Conservation (phyloP, 176 grass and related monocot genomes). For the Eragrostis nindensis region DNA sequence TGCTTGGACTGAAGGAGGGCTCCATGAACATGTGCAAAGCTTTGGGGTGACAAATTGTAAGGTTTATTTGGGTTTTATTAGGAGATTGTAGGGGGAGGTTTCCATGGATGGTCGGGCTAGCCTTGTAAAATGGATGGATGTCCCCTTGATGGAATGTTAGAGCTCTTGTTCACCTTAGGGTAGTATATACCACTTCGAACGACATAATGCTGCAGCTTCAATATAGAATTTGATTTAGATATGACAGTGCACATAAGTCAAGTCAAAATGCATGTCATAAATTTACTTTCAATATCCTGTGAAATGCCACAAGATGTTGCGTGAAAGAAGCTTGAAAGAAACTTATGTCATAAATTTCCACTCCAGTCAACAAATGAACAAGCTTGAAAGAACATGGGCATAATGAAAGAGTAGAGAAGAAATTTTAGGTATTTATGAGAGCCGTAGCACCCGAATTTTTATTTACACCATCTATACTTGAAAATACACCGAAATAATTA, state of each 20-base stretch:
- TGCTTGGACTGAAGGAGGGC: background rate
- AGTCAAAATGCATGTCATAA: background rate
- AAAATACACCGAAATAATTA: no score
- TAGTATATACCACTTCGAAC: background rate
- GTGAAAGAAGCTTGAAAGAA: no score
- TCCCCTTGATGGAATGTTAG: slow-evolving; percentile 51
- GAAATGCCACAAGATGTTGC: background rate
- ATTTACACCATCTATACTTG: no score
- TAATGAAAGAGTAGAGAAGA: no score
- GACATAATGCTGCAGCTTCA: background rate
- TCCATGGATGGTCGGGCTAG: background rate
- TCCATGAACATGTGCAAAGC: background rate
- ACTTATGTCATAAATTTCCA: no score
- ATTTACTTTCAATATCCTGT: no score
- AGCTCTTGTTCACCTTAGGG: slow-evolving; percentile 46
- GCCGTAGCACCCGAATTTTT: no score
- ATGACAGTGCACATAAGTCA: background rate
- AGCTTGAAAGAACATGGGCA: background rate
- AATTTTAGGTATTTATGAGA: no score
- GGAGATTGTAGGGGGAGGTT: slow-evolving; percentile 5
- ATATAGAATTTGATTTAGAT: background rate
- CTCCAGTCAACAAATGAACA: background rate
- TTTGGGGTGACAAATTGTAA: background rate
- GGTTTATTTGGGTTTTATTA: slow-evolving; percentile 21
- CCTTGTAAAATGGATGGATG: slow-evolving; percentile 60